phyloP scores from a whole-genome alignment of 345 rosid species.

The Alliaria petiolata region DNA sequence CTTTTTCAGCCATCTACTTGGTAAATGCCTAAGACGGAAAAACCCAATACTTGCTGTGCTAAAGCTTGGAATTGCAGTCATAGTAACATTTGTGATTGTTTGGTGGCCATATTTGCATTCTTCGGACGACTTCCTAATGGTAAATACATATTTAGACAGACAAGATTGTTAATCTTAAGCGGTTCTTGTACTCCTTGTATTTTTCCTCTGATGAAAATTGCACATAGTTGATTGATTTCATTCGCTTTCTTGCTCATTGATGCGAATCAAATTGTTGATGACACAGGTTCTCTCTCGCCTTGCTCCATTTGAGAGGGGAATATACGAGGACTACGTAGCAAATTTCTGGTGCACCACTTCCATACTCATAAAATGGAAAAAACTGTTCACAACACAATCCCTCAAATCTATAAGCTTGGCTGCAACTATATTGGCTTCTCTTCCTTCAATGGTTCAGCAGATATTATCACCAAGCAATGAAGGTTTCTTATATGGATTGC shows the following conservation, averaged over 20 bases:
- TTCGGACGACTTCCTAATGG: constrained; percentile 55
- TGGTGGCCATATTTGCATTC: constrained; percentile 94
- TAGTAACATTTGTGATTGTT: constrained; percentile 64
- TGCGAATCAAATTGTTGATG: constrained; percentile 11
- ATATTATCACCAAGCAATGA: constrained; percentile 61
- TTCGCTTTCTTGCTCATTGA: background rate
- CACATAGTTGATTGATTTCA: background rate
- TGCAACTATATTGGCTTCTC: constrained; percentile 58
- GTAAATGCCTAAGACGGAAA: constrained; percentile 72
- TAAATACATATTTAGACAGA: constrained; percentile 25
- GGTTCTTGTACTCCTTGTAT: background rate
- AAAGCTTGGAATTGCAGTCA: constrained; percentile 67
- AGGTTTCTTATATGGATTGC: constrained; percentile 78
- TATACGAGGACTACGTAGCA: constrained; percentile 96
- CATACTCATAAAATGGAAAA: constrained; percentile 82
- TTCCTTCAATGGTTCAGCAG: constrained; percentile 94
- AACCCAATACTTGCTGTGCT: constrained; percentile 55
- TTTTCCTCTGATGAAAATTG: constrained; percentile 8
- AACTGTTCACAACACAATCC: constrained; percentile 50
- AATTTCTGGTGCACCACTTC: constrained; percentile 95
- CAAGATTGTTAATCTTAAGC: no score
- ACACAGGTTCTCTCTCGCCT: constrained; percentile 79
- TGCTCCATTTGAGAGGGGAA: constrained; percentile 96
- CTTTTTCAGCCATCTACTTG: constrained; percentile 77
- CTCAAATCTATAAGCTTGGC: constrained; percentile 58